These are phyloP conservation scores for Globisporangium nagaii DNA, from an alignment of 352 stramenopile species.

Conservation along the genomic window DNA sequence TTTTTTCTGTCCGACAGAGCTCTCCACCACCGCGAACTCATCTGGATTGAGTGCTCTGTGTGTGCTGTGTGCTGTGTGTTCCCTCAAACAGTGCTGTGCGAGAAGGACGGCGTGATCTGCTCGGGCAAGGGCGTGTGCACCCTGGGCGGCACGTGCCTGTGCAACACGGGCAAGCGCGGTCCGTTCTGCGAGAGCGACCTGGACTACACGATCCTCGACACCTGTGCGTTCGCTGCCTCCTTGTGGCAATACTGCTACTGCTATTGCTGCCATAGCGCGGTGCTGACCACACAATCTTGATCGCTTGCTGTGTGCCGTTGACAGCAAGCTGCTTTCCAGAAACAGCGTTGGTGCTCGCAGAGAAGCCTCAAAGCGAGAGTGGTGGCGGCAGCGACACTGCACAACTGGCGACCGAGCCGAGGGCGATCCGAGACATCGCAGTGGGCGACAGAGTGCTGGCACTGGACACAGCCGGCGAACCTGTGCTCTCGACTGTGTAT, in stretches of 20 bases:
- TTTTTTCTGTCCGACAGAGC: not conserved
- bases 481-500: conserved; percentile 50
- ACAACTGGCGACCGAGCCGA: conserved; percentile 22
- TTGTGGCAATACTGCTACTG: conserved; percentile 2
- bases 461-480: conserved; percentile 26
- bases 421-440: conserved; percentile 14
- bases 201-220: conserved; percentile 45
- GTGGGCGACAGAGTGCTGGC: conserved; percentile 52
- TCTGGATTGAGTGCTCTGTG: no score
- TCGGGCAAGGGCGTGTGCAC: conserved; percentile 60
- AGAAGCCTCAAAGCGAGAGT: not conserved
- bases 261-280: no score
- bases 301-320: not conserved
- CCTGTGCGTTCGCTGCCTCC: conserved; percentile 13
- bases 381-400: not conserved
- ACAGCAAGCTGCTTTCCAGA: conserved; percentile 59
- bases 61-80: no score
- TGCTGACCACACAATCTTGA: no score
- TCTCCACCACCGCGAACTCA: no score
- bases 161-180: conserved; percentile 46
- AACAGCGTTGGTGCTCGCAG: conserved; percentile 27
- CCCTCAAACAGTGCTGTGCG: conserved; percentile 64
- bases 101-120: conserved; percentile 64
- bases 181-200: conserved; percentile 48
- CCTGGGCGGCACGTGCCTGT: conserved; percentile 61